phyloP scores from a whole-genome alignment of 768 basidiomycete species.

The Podaxis carcinomalis region DNA sequence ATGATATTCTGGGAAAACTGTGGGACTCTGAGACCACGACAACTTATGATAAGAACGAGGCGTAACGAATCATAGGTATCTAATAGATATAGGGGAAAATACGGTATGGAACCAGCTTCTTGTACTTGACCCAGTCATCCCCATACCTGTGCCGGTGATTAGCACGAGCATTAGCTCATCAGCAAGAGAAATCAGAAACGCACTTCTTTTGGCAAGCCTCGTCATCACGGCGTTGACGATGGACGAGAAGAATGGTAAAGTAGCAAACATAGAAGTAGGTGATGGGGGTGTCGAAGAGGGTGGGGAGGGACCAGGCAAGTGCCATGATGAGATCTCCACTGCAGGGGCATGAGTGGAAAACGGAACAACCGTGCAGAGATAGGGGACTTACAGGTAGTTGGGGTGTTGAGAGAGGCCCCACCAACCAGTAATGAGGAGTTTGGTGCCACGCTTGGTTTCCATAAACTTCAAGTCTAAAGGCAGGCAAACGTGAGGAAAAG shows the following conservation, averaged over 20 bases:
- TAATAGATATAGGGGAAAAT: slow-evolving; percentile 85
- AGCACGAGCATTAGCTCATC: background rate
- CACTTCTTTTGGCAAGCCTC: slow-evolving; percentile 88
- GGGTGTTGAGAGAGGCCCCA: slow-evolving; percentile 95
- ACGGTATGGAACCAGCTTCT: slow-evolving; percentile 75
- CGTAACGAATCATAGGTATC: background rate
- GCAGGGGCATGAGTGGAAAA: background rate
- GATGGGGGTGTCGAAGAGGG: slow-evolving; percentile 87
- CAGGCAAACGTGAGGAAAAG: background rate
- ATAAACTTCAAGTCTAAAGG: slow-evolving; percentile 69
- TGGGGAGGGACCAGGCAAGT: slow-evolving; percentile 90
- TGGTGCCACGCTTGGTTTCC: slow-evolving; percentile 80
- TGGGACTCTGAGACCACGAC: background rate
- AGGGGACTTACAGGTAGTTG: slow-evolving; percentile 67
- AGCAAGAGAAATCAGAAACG: slow-evolving; percentile 18
- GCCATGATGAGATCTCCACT: slow-evolving; percentile 89
- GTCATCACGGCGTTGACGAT: slow-evolving; percentile 88
- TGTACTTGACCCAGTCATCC: slow-evolving; percentile 91
- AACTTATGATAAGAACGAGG: background rate
- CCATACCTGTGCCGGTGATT: slow-evolving; percentile 64
- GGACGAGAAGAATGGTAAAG: slow-evolving; percentile 85
- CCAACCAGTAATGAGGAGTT: slow-evolving; percentile 93
- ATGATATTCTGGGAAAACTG: too few species aligned
- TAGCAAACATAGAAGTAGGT: slow-evolving; percentile 94
- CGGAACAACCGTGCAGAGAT: background rate